Evolutionary conservation across 2,329 filamentous ascomycete genomes (phyloP), one percentile per base, ranked within the genome.

Genomic region (Talaromyces sp.): DNA sequence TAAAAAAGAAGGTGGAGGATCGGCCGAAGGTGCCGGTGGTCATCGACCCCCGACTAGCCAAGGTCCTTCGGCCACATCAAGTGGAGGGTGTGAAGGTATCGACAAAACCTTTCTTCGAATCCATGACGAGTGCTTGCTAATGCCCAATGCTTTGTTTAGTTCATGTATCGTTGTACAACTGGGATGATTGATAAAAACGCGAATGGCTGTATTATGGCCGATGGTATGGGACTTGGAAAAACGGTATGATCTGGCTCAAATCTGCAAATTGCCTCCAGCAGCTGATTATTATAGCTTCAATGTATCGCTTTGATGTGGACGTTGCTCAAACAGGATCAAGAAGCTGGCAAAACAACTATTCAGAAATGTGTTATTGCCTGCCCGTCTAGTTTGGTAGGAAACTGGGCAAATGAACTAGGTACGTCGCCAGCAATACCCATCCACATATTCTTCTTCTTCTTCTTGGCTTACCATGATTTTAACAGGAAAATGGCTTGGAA

Each of bases 291-390:
- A 8, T 40, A 78, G 64, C 76, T 99, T 39, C 94, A 99, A 78
- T 99, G 94, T 73, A 99, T 99, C 66, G 85, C 94, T 0, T 82
- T 99, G 45, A 87, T 99, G 80, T 99, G 94, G 94, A 99, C 94
- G 1, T 76, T 99, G 1, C 77, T 99, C 14, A 97, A 97, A 71
- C 94, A 99, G 69, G 96, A 92, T 0, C 90, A 94, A 0, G 91
- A 97, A 36, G 91, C 93, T n/a, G 94, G 94, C 17, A 97, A 92
- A 70, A 75, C 89, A 0, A 95, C 91, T 0, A 96, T 99, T 40
- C 90, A 96, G 65, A 99, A 99, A 71, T 95, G 91, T 47, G 91
- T 99, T 36, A 96, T 99, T 62, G 94, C 91, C 10, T 99, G 94
- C 63, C 94, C 94, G 0, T 96, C 94, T 2, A 97, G 91, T 82